These are phyloP conservation scores for Neurospora sp. DNA, from an alignment of 495 filamentous ascomycete genomes.

Conservation along the genomic window DNA sequence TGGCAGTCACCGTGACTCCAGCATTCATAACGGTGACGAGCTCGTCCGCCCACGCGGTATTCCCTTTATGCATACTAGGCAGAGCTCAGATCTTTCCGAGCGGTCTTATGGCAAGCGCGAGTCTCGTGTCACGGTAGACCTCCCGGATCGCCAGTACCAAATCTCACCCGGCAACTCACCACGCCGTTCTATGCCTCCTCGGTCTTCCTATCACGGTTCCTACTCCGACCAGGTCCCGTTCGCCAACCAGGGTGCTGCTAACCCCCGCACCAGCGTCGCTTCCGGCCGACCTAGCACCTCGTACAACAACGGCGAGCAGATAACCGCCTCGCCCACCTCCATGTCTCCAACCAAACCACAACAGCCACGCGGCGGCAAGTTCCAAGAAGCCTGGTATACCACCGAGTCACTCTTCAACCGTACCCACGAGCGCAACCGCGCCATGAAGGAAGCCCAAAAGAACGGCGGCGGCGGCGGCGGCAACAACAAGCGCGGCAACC, in stretches of 20 bases:
- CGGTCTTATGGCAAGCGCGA: conserved; percentile 36
- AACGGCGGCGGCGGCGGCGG: conserved; percentile 13
- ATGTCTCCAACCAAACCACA: conserved; percentile 23
- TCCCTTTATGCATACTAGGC: conserved; percentile 68
- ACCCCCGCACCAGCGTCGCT: conserved; percentile 17
- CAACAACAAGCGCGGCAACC: conserved; percentile 26
- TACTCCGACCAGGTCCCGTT: conserved; percentile 28
- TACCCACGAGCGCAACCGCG: conserved; percentile 34
- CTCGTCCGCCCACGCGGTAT: conserved; percentile 49
- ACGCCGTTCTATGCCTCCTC: conserved; percentile 29
- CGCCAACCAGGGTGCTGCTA: conserved; percentile 22
- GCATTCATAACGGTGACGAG: conserved; percentile 36
- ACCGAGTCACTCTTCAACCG: conserved; percentile 44
- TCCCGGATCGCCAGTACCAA: conserved; percentile 43
- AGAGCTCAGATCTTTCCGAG: conserved; percentile 34
- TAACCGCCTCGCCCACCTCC: not conserved
- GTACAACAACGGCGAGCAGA: not conserved
- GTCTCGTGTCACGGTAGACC: conserved; percentile 30
- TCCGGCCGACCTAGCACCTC: conserved; percentile 2
- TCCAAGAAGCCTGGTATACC: conserved; percentile 51
- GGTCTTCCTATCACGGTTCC: conserved; percentile 17
- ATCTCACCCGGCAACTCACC: conserved; percentile 32
- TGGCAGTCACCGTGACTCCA: conserved; percentile 38
- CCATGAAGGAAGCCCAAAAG: conserved; percentile 27
- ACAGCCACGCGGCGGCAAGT: conserved; percentile 46